Conservation (phyloP, 306 rosid species). For the Inga leiocalycina region DNA sequence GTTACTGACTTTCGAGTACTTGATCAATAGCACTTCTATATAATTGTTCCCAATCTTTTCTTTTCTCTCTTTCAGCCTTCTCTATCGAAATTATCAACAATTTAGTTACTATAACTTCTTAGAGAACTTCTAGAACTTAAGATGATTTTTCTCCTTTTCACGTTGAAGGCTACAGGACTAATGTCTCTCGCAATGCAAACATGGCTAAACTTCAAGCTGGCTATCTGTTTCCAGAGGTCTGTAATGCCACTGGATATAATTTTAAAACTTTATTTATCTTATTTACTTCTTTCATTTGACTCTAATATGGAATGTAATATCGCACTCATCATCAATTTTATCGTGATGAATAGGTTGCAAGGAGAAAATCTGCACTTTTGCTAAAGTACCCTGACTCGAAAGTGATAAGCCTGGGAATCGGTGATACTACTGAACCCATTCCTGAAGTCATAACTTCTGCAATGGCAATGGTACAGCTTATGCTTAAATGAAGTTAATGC, state of each 20-base stretch:
- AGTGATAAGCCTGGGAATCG: constrained; percentile 95
- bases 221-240: constrained; percentile 96
- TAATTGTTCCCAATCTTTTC: neutral
- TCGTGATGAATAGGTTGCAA: constrained; percentile 59
- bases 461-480: constrained; percentile 65
- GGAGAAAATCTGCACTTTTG: constrained; percentile 84
- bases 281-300: constrained; percentile 6
- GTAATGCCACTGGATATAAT: constrained; percentile 30
- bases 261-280: neutral
- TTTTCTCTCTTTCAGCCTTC: neutral
- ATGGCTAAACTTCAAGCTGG: constrained; percentile 93
- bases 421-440: constrained; percentile 96
- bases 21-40: neutral
- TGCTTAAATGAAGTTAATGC: constrained; percentile 7
- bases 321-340: neutral
- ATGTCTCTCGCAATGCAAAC: constrained; percentile 80
- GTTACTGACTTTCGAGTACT: neutral
- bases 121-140: neutral
- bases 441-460: constrained; percentile 92
- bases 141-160: constrained; percentile 14
- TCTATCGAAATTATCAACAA: neutral
- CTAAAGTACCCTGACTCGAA: constrained; percentile 90
- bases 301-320: neutral
- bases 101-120: neutral
- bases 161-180: constrained; percentile 68